Evolutionary conservation across 108 stramenopile genomes (phyloP).

Genomic region (Skeletonema tropicum): DNA sequence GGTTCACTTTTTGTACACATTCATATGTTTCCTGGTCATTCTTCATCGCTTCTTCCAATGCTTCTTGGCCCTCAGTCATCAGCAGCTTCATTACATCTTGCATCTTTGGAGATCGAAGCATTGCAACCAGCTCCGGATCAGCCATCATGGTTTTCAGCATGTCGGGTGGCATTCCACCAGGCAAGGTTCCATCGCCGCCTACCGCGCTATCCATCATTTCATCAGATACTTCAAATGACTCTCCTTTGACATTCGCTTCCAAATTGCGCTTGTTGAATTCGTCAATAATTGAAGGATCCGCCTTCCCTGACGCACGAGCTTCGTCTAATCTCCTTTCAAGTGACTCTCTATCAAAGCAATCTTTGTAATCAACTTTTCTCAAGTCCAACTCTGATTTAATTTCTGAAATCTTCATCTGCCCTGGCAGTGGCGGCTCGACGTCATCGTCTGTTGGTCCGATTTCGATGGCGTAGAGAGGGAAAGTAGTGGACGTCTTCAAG

Average conservation of each 20-base stretch:
- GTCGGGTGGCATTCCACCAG: constrained; percentile 66
- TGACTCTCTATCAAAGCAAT: constrained; percentile 79
- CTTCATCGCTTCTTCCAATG: constrained; percentile 54
- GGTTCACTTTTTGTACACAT: constrained; percentile 52
- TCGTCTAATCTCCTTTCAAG: too few species aligned
- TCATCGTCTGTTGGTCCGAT: constrained; percentile 43
- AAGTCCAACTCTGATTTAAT: constrained; percentile 70
- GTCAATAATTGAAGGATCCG: constrained; percentile 59
- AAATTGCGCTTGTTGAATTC: constrained; percentile 56
- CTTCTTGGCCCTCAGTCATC: constrained; percentile 61
- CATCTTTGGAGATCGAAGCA: constrained; percentile 63
- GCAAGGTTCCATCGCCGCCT: constrained; percentile 63
- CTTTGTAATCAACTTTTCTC: constrained; percentile 47
- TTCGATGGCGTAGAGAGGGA: constrained; percentile 13
- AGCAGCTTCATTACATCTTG: constrained; percentile 69
- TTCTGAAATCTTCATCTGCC: constrained; percentile 67
- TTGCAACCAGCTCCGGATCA: constrained; percentile 61
- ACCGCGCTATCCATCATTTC: constrained; percentile 46
- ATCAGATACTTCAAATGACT: constrained; percentile 47
- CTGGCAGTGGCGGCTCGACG: constrained; percentile 50
- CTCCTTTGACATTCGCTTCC: constrained; percentile 37
- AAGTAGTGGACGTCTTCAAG: too few species aligned
- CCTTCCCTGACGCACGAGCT: constrained; percentile 56
- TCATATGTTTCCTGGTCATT: constrained; percentile 55
- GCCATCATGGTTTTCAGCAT: constrained; percentile 49